Evolutionary conservation across 148 eudicot species (phyloP), one percentile per base, ranked within the genome.

Genomic region (Tetragonia tetragonoides): DNA sequence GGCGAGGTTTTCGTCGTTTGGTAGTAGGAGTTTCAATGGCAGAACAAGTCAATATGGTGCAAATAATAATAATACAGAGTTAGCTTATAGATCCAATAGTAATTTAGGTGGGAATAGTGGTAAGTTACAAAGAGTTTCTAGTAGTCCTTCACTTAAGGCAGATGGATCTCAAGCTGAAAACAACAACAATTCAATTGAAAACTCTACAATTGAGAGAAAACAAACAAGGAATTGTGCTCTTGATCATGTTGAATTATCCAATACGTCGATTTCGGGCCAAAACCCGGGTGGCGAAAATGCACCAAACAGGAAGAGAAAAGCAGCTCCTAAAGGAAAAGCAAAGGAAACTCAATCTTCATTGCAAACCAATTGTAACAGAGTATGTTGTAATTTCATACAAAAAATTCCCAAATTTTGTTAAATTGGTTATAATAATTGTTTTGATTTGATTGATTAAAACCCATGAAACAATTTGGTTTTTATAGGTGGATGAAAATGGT

Each of bases 1-100:
- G 0, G 96, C 97, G 6, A 89, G 89, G 81, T 93, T 93, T 47
- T 95, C 99, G 7, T 90, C 94, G 59, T 93, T 95, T 57, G 91
- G 97, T 16, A 93, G 94, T 65, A 65, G 89, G 38, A 95, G 97
- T 77, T 95, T 95, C 68, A 91, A 92, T 61, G 90, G 91, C 28
- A 85, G 97, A 66, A 83, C 84, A 4, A 75, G 70, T 72, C 88
- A 75, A 61, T 23, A 85, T 63, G 86, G 75, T 38, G 20, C 54
- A 18, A 80, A 76, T 38, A 79, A 77, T 40, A 79, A 73, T 44
- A 81, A 77, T 39, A 54, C 56, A 5, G 89, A 85, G 53, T 72
- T 76, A 5, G 73, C 40, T 28, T 54, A 68, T 56, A 83, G 85
- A 82, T 77, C 86, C 21, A 79, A 37, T 70, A 65, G 57, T 64